These are phyloP conservation scores for Pseudocercospora eumusae DNA, from an alignment of 2,329 filamentous ascomycete species.

Conservation along the genomic window DNA sequence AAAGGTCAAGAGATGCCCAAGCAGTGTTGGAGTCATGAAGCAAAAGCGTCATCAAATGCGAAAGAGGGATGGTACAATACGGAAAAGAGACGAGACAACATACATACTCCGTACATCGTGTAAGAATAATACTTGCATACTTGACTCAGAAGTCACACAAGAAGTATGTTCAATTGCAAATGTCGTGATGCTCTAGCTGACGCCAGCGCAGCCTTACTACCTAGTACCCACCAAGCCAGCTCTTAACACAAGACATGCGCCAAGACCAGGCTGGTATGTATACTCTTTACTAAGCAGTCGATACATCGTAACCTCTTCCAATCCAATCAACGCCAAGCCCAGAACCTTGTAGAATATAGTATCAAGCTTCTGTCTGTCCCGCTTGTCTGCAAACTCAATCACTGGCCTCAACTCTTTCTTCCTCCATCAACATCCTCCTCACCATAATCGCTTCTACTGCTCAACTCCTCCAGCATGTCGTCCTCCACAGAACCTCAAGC, in stretches of 20 bases:
- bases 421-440: neutral
- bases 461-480: neutral
- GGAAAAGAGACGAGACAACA: constrained; percentile 14
- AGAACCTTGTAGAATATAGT: neutral
- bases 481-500: neutral
- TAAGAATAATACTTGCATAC: constrained; percentile 20
- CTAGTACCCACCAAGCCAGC: constrained; percentile 18
- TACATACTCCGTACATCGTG: too few relatives aligned
- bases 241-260: constrained; percentile 15
- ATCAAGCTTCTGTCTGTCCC: too few relatives aligned
- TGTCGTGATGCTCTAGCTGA: neutral
- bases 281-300: too few relatives aligned
- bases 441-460: neutral
- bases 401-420: neutral
- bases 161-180: neutral
- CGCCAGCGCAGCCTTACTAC: constrained; percentile 9
- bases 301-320: neutral
- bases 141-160: constrained; percentile 18
- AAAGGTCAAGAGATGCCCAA: constrained; percentile 16
- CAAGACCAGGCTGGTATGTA: constrained; percentile 18
- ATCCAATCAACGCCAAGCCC: neutral
- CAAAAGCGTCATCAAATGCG: constrained; percentile 16
- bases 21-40: constrained; percentile 20
- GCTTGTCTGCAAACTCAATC: neutral
- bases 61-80: constrained; percentile 9